These are phyloP conservation scores for Penicillium sp. DNA, from an alignment of 2,329 filamentous ascomycete species.

Conservation along the genomic window DNA sequence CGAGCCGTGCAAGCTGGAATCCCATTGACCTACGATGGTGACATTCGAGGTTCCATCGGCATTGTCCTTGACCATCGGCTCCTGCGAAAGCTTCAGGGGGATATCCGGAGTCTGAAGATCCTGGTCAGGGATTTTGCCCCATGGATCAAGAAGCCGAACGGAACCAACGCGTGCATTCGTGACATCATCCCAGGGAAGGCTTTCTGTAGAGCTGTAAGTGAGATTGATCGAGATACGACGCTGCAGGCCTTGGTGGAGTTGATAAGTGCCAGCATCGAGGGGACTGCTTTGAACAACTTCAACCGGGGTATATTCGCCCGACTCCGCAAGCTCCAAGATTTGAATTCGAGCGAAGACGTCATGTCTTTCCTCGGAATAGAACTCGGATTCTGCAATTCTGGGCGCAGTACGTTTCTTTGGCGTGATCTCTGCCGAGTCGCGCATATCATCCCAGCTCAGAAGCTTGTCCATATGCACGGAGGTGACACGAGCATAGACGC, in stretches of 20 bases:
- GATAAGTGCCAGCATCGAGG: slow-evolving; percentile 83
- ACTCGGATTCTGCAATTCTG: slow-evolving; percentile 84
- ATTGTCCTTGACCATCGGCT: slow-evolving; percentile 75
- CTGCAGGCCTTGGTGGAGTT: slow-evolving; percentile 91
- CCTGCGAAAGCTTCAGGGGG: slow-evolving; percentile 67
- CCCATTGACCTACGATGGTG: slow-evolving; percentile 88
- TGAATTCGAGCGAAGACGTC: slow-evolving; percentile 85
- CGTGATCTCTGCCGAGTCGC: slow-evolving; percentile 59
- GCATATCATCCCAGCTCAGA: slow-evolving; percentile 98
- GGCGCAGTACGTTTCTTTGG: slow-evolving; percentile 57
- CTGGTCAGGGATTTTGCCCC: slow-evolving; percentile 77
- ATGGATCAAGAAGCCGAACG: slow-evolving; percentile 76
- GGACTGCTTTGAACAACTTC: slow-evolving; percentile 84
- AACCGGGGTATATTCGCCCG: slow-evolving; percentile 83
- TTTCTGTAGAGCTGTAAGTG: slow-evolving; percentile 85
- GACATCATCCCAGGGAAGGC: slow-evolving; percentile 82
- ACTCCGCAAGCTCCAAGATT: slow-evolving; percentile 85
- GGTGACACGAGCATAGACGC: slow-evolving; percentile 86
- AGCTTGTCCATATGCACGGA: slow-evolving; percentile 95
- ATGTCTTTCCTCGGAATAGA: slow-evolving; percentile 87
- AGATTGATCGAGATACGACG: slow-evolving; percentile 79
- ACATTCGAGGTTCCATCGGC: slow-evolving; percentile 85
- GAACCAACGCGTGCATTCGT: slow-evolving; percentile 70
- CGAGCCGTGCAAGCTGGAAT: slow-evolving; percentile 87
- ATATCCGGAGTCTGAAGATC: slow-evolving; percentile 68